Evolutionary conservation across 176 grass and related monocot genomes (phyloP), one percentile per base, ranked within the genome.

Genomic region (Alopecurus myosuroides): DNA sequence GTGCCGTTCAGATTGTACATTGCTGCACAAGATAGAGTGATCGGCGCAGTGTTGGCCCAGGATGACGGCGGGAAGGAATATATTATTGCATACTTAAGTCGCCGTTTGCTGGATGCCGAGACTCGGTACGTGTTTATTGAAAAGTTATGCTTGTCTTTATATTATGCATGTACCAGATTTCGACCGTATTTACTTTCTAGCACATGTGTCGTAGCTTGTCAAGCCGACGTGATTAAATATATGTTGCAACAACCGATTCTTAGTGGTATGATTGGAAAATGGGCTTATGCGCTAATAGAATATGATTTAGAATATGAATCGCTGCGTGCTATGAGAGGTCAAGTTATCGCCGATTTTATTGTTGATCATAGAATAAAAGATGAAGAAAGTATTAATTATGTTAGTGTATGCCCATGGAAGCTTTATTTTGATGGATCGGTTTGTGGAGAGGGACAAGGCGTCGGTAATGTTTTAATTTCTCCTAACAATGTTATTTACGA

Each of bases 371-470:
- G 58, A 4, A 30, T 62, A 30, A 30, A 62, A 5, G 26, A 62
- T 37, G 20, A 52, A 13, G 3, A 19, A 4, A 19, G 31, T 44
- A 30, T 79, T 39, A 19, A 18, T 26, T 26, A 28, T 69, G 14
- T 52, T 51, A 69, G 6, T 11, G 1, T 62, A 11, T 25, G 53
- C 53, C 53, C n/a, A 25, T 57, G 53, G 9, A 57, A 25, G 4
- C 53, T 57, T 33, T 48, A 46, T 46, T 79, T 50, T 50, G 78
- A 81, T 67, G 78, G n/a, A 49, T 78, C 52, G 33, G 76, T 60
- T 26, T 78, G 52, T 60, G 22, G 35, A 4, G 18, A 78, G 0
- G 76, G 78, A 3, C 41, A 81, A 50, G 28, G 58, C 0, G 1
- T 63, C 1, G 60, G 78, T 5, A 67, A 67, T 12, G 26, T 79